phyloP scores from a whole-genome alignment of 352 stramenopile genomes.

The Elongisporangium senticosum region DNA sequence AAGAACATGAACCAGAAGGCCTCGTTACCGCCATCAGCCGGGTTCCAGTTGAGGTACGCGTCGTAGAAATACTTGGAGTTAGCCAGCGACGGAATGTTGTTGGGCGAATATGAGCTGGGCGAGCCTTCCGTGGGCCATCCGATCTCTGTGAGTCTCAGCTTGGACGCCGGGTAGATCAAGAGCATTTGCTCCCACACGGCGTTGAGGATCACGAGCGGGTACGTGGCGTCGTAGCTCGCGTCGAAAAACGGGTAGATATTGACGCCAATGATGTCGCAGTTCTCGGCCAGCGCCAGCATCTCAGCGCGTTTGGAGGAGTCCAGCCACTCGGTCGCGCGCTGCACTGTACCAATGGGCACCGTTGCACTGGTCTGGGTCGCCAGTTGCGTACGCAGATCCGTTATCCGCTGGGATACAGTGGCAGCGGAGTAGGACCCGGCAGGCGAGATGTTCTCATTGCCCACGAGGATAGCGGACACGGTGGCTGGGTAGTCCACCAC shows the following conservation, averaged over 20 bases:
- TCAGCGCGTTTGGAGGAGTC: slow-evolving; percentile 12
- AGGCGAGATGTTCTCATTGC: slow-evolving; percentile 69
- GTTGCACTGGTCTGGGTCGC: slow-evolving; percentile 19
- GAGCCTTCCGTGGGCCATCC: slow-evolving; percentile 47
- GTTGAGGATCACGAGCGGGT: slow-evolving; percentile 47
- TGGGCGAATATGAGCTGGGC: slow-evolving; percentile 20
- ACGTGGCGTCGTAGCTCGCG: slow-evolving; percentile 33
- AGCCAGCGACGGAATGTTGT: slow-evolving; percentile 43
- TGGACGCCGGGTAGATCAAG: slow-evolving; percentile 30
- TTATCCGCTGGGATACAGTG: slow-evolving; percentile 33
- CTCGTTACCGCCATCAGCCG: slow-evolving; percentile 30
- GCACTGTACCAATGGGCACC: slow-evolving; percentile 64
- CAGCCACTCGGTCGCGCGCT: slow-evolving; percentile 63
- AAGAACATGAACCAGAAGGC: slow-evolving; percentile 85
- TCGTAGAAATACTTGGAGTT: slow-evolving; percentile 57
- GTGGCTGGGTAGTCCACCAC: slow-evolving; percentile 48
- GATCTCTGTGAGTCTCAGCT: slow-evolving; percentile 65
- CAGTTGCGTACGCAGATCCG: slow-evolving; percentile 21
- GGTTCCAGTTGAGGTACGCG: slow-evolving; percentile 58
- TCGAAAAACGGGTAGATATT: slow-evolving; percentile 83
- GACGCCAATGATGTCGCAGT: slow-evolving; percentile 70
- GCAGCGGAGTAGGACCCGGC: slow-evolving; percentile 31
- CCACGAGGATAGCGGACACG: slow-evolving; percentile 53
- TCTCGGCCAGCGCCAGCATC: slow-evolving; percentile 42
- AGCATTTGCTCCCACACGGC: slow-evolving; percentile 53